Evolutionary conservation across 2,329 filamentous ascomycete species (phyloP), one percentile per base, ranked within the genome.

Genomic region (Bipolaris oryzae): DNA sequence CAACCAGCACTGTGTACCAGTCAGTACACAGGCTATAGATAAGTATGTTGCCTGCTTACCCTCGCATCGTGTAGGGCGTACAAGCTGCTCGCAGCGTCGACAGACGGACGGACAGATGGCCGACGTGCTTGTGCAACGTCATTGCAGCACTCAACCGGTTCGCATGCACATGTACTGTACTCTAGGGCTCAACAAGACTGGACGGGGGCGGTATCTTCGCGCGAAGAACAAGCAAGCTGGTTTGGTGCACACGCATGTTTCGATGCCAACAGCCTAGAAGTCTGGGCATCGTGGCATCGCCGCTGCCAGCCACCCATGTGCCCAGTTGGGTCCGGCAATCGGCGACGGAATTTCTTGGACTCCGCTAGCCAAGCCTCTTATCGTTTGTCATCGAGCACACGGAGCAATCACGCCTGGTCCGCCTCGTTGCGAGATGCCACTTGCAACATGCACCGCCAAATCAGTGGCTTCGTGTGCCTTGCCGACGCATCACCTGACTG

Each of bases 281-380:
- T 66, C 67, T 75, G 61, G 72, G 73, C 71, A 64, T 59, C 58
- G 66, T 61, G 70, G 66, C 67, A 65, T 21, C n/a, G 45, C 39
- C 45, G 10, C 64, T 66, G 37, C 47, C 46, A 56, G 48, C 38
- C 45, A 57, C 57, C 46, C 57, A 57, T 58, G 42, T 57, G 28
- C 42, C 52, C 35, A 63, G 58, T 18, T 31, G 18, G 16, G 33
- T 42, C 66, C 61, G 60, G 60, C 50, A 65, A 64, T 46, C 58
- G 62, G 67, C 63, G 64, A 66, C 61, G 57, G 50, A 61, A 48
- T 35, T 60, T 61, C 68, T 74, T 72, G 71, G 70, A 53, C n/a
- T 16, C 61, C 58, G 68, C 68, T 57, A 72, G 73, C 73, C 73
- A 74, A 74, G 73, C 54, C 44, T 57, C 68, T 69, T 71, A 66